Conservation (phyloP, 73 alveolate genomes). For the Symbiodinium natans region DNA sequence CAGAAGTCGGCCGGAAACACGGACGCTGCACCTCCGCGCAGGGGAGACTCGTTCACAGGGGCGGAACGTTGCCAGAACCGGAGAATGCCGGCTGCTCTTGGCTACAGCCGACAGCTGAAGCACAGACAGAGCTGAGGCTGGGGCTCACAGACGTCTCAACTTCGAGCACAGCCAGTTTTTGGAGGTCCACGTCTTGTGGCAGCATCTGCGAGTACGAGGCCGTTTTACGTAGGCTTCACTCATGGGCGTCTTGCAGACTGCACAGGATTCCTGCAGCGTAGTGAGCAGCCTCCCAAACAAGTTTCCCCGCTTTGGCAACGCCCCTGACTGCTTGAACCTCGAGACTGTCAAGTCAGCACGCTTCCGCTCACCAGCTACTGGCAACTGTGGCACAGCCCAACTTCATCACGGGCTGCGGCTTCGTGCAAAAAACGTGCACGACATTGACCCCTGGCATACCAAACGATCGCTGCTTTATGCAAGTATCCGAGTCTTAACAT, state of each 20-base stretch:
- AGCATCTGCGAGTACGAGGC: too few relatives aligned
- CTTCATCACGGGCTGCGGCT: constrained; percentile 11
- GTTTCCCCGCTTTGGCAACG: neutral
- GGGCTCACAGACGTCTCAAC: constrained; percentile 36
- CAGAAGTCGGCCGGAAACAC: constrained; percentile 82
- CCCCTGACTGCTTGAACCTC: constrained; percentile 47
- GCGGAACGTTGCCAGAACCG: too few relatives aligned
- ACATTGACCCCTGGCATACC: constrained; percentile 11
- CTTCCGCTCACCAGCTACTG: neutral
- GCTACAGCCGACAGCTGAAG: too few relatives aligned
- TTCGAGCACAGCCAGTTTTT: constrained; percentile 47
- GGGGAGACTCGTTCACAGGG: neutral
- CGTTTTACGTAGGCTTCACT: too few relatives aligned
- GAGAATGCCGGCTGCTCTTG: too few relatives aligned
- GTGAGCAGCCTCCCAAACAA: constrained; percentile 78
- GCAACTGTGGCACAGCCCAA: neutral
- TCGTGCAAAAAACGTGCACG: constrained; percentile 1
- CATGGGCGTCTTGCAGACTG: too few relatives aligned
- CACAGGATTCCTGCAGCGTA: too few relatives aligned
- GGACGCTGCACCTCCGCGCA: constrained; percentile 41
- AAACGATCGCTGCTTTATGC: too few relatives aligned
- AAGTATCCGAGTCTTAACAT: too few relatives aligned
- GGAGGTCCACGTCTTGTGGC: constrained; percentile 60
- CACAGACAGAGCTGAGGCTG: too few relatives aligned
- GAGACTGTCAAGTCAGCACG: neutral